These are phyloP conservation scores for Xylariaceae sp. DNA, from an alignment of 2,329 filamentous ascomycete genomes.

Conservation along the genomic window DNA sequence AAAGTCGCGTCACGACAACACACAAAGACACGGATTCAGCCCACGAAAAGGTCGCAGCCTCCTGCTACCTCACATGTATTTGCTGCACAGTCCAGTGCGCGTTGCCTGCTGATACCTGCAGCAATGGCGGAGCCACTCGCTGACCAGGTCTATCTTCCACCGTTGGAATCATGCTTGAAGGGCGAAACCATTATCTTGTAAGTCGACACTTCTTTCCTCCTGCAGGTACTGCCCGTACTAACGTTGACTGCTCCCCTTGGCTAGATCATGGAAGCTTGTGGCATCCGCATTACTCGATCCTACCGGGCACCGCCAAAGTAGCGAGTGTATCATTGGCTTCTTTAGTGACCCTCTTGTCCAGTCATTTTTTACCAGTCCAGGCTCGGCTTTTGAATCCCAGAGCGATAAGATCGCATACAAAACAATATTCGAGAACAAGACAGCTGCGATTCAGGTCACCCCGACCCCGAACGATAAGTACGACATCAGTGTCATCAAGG, in stretches of 20 bases:
- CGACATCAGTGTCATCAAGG: constrained; percentile 74
- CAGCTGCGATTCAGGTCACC: constrained; percentile 78
- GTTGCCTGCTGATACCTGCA: constrained; percentile 44
- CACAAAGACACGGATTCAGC: constrained; percentile 6
- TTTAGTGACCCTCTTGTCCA: constrained; percentile 65
- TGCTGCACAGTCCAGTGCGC: constrained; percentile 26
- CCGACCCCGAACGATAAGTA: constrained; percentile 61
- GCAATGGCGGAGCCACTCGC: constrained; percentile 64
- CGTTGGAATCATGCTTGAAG: constrained; percentile 77
- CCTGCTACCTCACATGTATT: constrained; percentile 27
- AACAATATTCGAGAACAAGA: constrained; percentile 74
- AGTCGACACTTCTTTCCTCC: constrained; percentile 32
- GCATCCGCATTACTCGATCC: constrained; percentile 52
- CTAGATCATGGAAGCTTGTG: constrained; percentile 58
- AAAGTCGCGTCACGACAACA: constrained; percentile 13
- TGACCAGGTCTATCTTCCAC: constrained; percentile 71
- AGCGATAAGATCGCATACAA: constrained; percentile 53
- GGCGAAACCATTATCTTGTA: constrained; percentile 78
- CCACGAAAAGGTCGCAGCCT: constrained; percentile 11
- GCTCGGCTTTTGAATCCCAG: constrained; percentile 60
- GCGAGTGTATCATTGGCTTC: constrained; percentile 58
- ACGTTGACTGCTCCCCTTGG: constrained; percentile 10
- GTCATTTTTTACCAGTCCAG: constrained; percentile 62
- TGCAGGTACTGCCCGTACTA: background rate
- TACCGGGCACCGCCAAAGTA: constrained; percentile 49